Evolutionary conservation across 495 filamentous ascomycete genomes (phyloP).

Genomic region (Neurospora tetraspora): DNA sequence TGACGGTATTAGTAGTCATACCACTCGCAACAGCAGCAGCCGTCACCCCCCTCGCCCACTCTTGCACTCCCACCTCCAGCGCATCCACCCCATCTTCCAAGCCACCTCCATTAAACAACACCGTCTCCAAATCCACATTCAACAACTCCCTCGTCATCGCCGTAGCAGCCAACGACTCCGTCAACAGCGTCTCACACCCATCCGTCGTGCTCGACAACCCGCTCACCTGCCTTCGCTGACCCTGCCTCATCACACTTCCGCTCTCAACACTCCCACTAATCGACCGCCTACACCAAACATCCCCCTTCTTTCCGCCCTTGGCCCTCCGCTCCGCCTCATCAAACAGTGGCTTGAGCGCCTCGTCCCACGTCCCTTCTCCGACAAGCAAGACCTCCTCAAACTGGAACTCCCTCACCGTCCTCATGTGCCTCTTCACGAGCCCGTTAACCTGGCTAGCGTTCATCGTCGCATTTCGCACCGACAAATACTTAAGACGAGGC

Average conservation of each 20-base stretch:
- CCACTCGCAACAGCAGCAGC: constrained; percentile 26
- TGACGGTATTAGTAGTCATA: background rate
- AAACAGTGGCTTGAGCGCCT: constrained; percentile 58
- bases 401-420: constrained; percentile 56
- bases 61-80: constrained; percentile 25
- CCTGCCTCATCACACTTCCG: constrained; percentile 7
- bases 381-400: constrained; percentile 59
- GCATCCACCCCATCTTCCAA: constrained; percentile 25
- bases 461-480: constrained; percentile 56
- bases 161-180: constrained; percentile 32
- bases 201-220: background rate
- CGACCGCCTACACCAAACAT: constrained; percentile 34
- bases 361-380: constrained; percentile 58
- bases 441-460: constrained; percentile 54
- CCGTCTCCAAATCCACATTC: constrained; percentile 28
- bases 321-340: constrained; percentile 7
- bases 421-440: constrained; percentile 51
- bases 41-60: constrained; percentile 44
- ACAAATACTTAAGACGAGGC: constrained; percentile 48
- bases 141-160: constrained; percentile 33
- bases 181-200: constrained; percentile 17
- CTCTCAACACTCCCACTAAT: constrained; percentile 3
- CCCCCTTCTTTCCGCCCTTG: constrained; percentile 9
- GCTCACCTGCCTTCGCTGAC: background rate
- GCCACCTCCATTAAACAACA: constrained; percentile 20